Base-by-base conservation (phyloP, 805 yeast species). In the Dipodascus geniculatus region DNA sequence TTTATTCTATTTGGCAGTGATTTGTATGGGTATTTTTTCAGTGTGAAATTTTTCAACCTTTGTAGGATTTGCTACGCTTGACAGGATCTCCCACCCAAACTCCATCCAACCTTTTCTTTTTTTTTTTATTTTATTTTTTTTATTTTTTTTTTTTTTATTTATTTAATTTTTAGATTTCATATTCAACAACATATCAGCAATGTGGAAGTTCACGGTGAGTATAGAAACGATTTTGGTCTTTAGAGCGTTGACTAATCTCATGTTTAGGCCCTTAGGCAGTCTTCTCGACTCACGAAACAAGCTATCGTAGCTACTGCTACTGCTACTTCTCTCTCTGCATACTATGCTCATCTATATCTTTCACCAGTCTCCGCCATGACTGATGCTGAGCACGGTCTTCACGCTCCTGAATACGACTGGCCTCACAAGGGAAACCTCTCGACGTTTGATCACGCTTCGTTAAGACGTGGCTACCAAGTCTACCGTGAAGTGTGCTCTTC, bases 401-500 rank as follows among this genome's bases (percentile, higher is more conserved):
- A 93, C 71, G 84, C 99, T 38, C 96, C 98, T 59, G 82, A 82
- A 55, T 90, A 78, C 71, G 85, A 81, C 54, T 93, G 98, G 98
- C 79, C 96, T 48, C 98, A 91, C 74, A 82, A 79, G 65, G 97
- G 97, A 62, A 85, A 88, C 83, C 80, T 89, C 63, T 53, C 59
- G 22, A 78, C 96, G 53, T 90, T 88, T 63, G 97, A 90, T 75
- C 97, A 90, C 72, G 89, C 88, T 56, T 83, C 96, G 54, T 87
- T 93, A 68, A 87, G 99, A 79, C 89, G 99, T 81, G 99, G 99
- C 64, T 93, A 85, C 83, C 97, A 88, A 71, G 99, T 93, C 57
- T 93, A 93, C 80, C 84, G 89, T 73, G 99, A 93, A 75, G 99
- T 93, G 53, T 93, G 99, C 79, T 96, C 99, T 57, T 93, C 98